These are phyloP conservation scores for Senna tora DNA, from an alignment of 306 rosid species.

Conservation along the genomic window DNA sequence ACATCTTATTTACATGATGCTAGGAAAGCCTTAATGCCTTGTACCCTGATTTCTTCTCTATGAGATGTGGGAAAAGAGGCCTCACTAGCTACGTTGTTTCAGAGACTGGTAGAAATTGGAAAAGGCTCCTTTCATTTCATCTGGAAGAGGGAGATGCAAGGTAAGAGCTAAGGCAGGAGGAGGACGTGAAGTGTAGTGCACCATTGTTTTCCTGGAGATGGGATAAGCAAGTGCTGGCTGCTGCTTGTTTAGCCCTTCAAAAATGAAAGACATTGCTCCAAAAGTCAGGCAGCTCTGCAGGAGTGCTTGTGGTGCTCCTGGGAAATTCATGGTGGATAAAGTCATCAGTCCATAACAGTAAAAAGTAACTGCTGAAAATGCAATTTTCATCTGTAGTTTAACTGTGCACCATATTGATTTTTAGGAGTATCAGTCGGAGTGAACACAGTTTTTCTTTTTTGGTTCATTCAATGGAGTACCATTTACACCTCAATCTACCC, in stretches of 20 bases:
- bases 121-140: slow-evolving; percentile 76
- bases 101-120: slow-evolving; percentile 63
- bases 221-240: slow-evolving; percentile 88
- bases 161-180: slow-evolving; percentile 56
- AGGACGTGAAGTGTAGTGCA: slow-evolving; percentile 37
- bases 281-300: slow-evolving; percentile 90
- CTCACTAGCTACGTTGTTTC: slow-evolving; percentile 57
- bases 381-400: slow-evolving; percentile 20
- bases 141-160: slow-evolving; percentile 80
- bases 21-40: slow-evolving; percentile 4
- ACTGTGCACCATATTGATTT: slow-evolving; percentile 6
- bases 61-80: slow-evolving; percentile 45
- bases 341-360: slow-evolving; percentile 31
- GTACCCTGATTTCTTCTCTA: slow-evolving; percentile 39
- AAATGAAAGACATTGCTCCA: slow-evolving; percentile 83
- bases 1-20: slow-evolving; percentile 38
- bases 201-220: slow-evolving; percentile 47
- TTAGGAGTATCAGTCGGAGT: slow-evolving; percentile 2
- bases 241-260: slow-evolving; percentile 92
- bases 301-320: slow-evolving; percentile 97
- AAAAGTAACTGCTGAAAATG: slow-evolving; percentile 17
- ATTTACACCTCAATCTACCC: not conserved
- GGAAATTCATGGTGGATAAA: slow-evolving; percentile 15
- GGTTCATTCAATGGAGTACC: slow-evolving; percentile 1
- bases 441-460: not conserved